Conservation (phyloP, 1,139 yeast species). For the Pichia sp. region DNA sequence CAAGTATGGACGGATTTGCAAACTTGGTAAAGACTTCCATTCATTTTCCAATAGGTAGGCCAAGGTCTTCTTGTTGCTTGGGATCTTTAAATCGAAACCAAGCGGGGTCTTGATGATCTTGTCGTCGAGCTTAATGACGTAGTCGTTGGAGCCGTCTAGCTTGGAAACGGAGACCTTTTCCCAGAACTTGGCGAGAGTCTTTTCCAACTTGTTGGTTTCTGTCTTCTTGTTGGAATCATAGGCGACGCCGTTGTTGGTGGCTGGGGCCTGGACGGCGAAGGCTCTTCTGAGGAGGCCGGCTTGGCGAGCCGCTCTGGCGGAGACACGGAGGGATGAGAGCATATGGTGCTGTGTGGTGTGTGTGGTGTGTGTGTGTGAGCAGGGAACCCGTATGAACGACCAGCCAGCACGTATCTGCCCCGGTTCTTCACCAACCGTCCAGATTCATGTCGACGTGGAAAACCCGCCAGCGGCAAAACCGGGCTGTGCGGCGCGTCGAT, state of each 20-base stretch:
- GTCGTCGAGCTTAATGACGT: slow-evolving; percentile 59
- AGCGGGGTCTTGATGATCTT: slow-evolving; percentile 83
- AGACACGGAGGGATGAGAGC: not conserved
- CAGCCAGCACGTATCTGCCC: too few species aligned
- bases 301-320: too few species aligned
- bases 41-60: slow-evolving; percentile 83
- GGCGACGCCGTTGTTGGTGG: slow-evolving; percentile 22
- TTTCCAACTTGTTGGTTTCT: slow-evolving; percentile 70
- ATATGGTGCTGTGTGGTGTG: too few species aligned
- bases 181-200: slow-evolving; percentile 82
- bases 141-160: slow-evolving; percentile 26
- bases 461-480: too few species aligned
- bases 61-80: slow-evolving; percentile 55
- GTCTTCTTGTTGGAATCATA: slow-evolving; percentile 52
- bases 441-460: too few species aligned
- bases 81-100: slow-evolving; percentile 69
- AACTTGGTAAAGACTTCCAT: slow-evolving; percentile 75
- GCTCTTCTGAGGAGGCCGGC: not conserved
- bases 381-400: too few species aligned
- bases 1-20: slow-evolving; percentile 74
- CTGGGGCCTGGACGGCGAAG: slow-evolving; percentile 12
- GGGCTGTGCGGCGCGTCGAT: too few species aligned
- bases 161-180: slow-evolving; percentile 58
- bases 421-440: too few species aligned
- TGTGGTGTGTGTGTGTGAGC: too few species aligned